Base-by-base conservation (phyloP, 2,329 filamentous ascomycete species). In the Drechslera avenae region DNA sequence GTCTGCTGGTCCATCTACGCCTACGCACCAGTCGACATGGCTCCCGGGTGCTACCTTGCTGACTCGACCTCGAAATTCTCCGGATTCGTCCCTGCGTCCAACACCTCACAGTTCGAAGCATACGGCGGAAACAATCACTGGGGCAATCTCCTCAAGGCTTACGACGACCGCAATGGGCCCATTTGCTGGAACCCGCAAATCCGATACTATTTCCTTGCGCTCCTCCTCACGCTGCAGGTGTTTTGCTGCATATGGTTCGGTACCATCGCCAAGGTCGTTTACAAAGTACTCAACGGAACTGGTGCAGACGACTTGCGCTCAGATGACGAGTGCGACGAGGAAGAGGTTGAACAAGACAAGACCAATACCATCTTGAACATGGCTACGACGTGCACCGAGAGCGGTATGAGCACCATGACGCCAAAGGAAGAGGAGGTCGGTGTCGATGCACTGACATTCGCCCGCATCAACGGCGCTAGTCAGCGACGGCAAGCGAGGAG, bases 211-310 rank as follows among this genome's bases (percentile, higher is more conserved):
- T 97, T 97, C 77, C 78, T 97, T 13, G 79, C 81, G 8, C 81
- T 90, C 32, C 84, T 99, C 2, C 78, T 95, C 10, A 82, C 87
- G 31, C 80, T 99, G 17, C 91, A 97, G 74, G 78, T 81, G 17
- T 82, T 99, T 45, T 91, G 89, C 26, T 78, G 96, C 30, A 81
- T 89, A 55, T 97, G 94, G 94, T 96, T 97, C 68, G 81, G 80
- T 56, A 89, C 96, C 86, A 96, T 97, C 60, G 75, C 92, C 32
- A 85, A 86, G 50, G 89, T 99, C 2, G 91, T 91, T 17, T 81
- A 88, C 56, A 86, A 87, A 54, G 91, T 97, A 5, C 70, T 97
- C 30, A 83, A 81, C 42, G 92, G 93, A 26, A 83, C 81, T 31
- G 80, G 84, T 26, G 91, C 93, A 4, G 91, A 97, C 57, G 94